Percentiles rank a stretch among this genome's conserved stretches.
Conservation (phyloP, 176 grass and related monocot genomes). For the Aegilops sharonensis region DNA sequence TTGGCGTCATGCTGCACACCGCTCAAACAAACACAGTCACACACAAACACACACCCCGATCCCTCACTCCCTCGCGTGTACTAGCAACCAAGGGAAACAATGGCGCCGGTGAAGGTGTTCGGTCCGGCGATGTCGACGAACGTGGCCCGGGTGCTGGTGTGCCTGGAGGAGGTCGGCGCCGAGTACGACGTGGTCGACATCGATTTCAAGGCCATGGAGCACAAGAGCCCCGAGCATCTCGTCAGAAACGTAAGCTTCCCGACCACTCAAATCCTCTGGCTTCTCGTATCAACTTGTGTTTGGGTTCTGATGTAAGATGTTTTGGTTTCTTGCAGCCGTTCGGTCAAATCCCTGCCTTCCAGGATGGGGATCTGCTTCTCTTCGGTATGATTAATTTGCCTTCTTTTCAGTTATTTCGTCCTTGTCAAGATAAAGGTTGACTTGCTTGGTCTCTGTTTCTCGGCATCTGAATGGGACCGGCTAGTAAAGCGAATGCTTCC, state of each 20-base stretch:
- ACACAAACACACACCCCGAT: background rate
- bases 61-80: background rate
- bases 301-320: too few relatives aligned
- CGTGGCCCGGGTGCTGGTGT: constrained; percentile 36
- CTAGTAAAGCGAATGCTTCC: too few relatives aligned
- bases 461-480: too few relatives aligned
- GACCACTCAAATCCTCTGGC: background rate
- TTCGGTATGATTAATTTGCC: background rate
- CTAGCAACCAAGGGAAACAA: background rate
- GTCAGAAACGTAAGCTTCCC: constrained; percentile 24
- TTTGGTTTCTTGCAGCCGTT: background rate
- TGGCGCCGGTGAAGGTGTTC: constrained; percentile 40
- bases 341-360: background rate
- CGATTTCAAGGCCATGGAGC: background rate
- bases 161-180: constrained; percentile 49
- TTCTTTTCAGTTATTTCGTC: background rate
- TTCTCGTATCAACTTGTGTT: too few relatives aligned
- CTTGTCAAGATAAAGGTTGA: too few relatives aligned
- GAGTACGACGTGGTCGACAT: constrained; percentile 40
- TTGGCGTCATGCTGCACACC: background rate
- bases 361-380: background rate
- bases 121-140: constrained; percentile 21
- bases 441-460: too few relatives aligned
- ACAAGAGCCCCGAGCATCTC: constrained; percentile 38
- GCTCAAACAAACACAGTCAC: background rate